Percentiles rank a stretch among this genome's conserved stretches.
Evolutionary conservation across 257 asterid species (phyloP).

Genomic region (Solanum corneliomulleri): DNA sequence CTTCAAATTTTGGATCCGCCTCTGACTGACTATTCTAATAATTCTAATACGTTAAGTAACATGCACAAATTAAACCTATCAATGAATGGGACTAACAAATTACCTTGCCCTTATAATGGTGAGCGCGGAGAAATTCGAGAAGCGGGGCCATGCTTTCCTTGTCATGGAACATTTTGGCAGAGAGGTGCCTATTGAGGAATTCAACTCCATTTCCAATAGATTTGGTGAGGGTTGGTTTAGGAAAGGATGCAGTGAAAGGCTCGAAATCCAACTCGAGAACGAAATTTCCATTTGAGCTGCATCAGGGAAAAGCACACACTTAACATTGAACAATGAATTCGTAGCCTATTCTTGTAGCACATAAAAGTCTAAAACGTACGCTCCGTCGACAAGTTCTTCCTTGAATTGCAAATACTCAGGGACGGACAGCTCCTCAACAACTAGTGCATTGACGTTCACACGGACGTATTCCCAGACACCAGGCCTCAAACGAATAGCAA

Average conservation of each 20-base stretch:
- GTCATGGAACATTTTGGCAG: constrained; percentile 95
- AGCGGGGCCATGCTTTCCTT: constrained; percentile 90
- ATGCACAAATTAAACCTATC: neutral
- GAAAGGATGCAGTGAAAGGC: constrained; percentile 85
- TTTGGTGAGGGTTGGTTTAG: constrained; percentile 91
- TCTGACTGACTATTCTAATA: neutral
- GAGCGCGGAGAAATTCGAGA: constrained; percentile 75
- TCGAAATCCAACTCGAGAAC: constrained; percentile 93
- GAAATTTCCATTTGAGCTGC: constrained; percentile 67
- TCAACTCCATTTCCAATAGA: constrained; percentile 97
- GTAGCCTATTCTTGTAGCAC: neutral
- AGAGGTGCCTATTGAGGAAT: constrained; percentile 90
- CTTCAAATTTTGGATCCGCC: too few species aligned
- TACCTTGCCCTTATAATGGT: constrained; percentile 82
- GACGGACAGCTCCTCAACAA: constrained; percentile 72
- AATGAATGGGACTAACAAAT: neutral
- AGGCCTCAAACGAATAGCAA: constrained; percentile 86
- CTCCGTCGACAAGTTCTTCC: constrained; percentile 82
- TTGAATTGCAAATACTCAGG: constrained; percentile 78
- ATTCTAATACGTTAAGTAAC: neutral
- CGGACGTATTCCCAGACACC: constrained; percentile 91
- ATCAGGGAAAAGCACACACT: neutral
- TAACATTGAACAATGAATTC: neutral
- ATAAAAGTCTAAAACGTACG: constrained; percentile 17
- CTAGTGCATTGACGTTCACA: constrained; percentile 54